phyloP scores from a whole-genome alignment of 208 protist genomes.

The Entamoeba dispar region DNA sequence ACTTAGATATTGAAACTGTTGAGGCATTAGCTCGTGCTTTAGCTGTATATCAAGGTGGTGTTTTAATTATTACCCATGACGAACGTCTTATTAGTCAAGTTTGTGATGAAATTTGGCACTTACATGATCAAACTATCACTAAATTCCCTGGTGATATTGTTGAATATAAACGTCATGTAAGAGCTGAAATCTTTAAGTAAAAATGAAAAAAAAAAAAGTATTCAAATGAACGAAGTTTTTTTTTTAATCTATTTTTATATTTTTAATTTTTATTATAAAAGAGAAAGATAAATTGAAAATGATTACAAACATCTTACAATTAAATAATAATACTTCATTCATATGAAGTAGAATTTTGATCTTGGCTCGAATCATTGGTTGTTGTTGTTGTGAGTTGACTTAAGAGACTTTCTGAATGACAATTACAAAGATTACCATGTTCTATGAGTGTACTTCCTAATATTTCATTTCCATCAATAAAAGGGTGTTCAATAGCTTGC shows the following conservation, averaged over 20 bases:
- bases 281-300: no score
- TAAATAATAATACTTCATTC: no score
- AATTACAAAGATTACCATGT: neutral
- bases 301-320: no score
- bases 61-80: slow-evolving; percentile 28
- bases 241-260: no score
- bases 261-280: no score
- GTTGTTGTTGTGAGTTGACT: neutral
- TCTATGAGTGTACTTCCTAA: neutral
- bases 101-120: slow-evolving; percentile 13
- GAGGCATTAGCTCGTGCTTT: slow-evolving; percentile 11
- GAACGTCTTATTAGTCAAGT: slow-evolving; percentile 1
- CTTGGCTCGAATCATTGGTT: no score
- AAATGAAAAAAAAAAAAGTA: neutral
- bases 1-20: slow-evolving; percentile 56
- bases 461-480: neutral
- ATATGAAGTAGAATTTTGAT: no score
- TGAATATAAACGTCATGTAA: slow-evolving; percentile 6
- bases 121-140: neutral
- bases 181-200: neutral
- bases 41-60: slow-evolving; percentile 7
- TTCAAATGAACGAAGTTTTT: no score
- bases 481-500: neutral
- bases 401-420: neutral
- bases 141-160: slow-evolving; percentile 11